Evolutionary conservation across 2,329 filamentous ascomycete species (phyloP), one percentile per base, ranked within the genome.

Genomic region (Hypoxylon sp.): DNA sequence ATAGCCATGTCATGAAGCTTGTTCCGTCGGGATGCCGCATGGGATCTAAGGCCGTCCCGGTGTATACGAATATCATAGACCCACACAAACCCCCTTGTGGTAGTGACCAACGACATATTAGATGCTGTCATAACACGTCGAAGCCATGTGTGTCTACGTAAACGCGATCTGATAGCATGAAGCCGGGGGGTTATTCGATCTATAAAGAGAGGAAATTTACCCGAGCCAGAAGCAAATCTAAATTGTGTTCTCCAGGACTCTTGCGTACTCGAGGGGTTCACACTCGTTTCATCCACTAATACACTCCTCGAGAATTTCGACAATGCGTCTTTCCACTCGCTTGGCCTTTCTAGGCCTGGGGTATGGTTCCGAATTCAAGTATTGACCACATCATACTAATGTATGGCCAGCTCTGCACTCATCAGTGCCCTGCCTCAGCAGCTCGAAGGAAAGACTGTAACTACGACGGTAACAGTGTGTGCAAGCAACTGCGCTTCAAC

Each of bases 321-420:
- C 53, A 63, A 79, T 79, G 76, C 71, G 66, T 66, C 19, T 61
- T 7, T 63, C 60, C 56, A 69, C 69, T 62, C 59, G 57, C 52
- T 69, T 77, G 48, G 71, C 72, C 71, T 65, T 75, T 17, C 29
- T 77, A 56, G 73, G 73, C 67, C 50, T 76, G 24, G 69, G 75
- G 76, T 78, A 74, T 47, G 70, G 17, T 15, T 35, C 31, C 6
- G 44, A 15, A 19, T n/a, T 19, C 3, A n/a, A 3, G 21, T 42
- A 7, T 50, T 13, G 24, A 11, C n/a, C 8, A 61, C 44, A 32
- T 24, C 10, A 58, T 66, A 44, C 72, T 79, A 54, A 77, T 46
- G 42, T 27, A 48, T 11, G 7, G n/a, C 10, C 46, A 77, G 77
- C 56, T 69, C 65, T 48, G 58, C 68, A 39, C 67, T 77, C 24